Base-by-base conservation (phyloP, 495 filamentous ascomycete genomes). In the Viridothelium virens region DNA sequence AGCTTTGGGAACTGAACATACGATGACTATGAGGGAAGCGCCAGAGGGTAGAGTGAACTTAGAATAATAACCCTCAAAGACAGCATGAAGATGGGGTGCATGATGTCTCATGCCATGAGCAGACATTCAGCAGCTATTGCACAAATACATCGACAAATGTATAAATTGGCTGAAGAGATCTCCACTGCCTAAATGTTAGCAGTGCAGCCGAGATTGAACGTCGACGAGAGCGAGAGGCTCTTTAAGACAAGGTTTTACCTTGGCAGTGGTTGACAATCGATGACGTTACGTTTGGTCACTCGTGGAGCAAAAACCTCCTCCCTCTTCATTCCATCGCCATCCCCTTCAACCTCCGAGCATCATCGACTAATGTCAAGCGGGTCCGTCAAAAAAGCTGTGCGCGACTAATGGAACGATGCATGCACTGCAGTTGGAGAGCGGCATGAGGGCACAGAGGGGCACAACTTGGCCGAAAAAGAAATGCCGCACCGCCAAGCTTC, bases 41-140 rank as follows among this genome's bases (percentile, higher is more conserved):
- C 76, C 73, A 3, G 76, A 76, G 41, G 76, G 70, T 1, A 81
- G 75, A 36, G 69, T 64, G 65, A 82, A 79, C 48, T 79, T 79
- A 36, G 76, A 77, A 71, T 81, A 80, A 70, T 75, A 81, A 14
- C 79, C 80, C 67, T 82, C 80, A 66, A 82, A 81, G n/a, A 67
- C 69, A 12, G 76, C 67, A 14, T 33, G 47, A 1, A 66, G 56
- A 65, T 82, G 80, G 3, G 79, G 79, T 18, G 71, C 70, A 41
- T 69, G 77, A 64, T 78, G 72, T 66, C 72, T 64, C 70, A 72
- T 74, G 53, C 7, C 6, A 7, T 10, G 7, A 7, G 5, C 0
- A 7, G 31, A 7, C 31, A 59, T 59, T 5, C 5, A 59, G 53
- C 7, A 9, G 53, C 31, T 34, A 36, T 7, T 6, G 53, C 33